Conservation (phyloP, 2,329 filamentous ascomycete genomes). For the Aspergillus uvarum region DNA sequence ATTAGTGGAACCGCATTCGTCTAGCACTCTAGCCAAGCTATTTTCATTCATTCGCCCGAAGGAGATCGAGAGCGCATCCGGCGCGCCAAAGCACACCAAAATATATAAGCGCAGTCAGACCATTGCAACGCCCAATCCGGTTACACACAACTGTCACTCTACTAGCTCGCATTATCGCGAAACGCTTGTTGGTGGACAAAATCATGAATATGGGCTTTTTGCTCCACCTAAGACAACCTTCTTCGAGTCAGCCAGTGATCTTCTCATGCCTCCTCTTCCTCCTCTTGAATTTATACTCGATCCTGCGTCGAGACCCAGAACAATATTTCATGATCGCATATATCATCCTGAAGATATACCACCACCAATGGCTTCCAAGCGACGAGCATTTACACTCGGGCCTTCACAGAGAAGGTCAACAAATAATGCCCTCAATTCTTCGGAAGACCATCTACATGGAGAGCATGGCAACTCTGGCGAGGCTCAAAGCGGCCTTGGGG, state of each 20-base stretch:
- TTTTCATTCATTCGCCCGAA: conserved; percentile 72
- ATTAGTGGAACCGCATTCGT: conserved; percentile 31
- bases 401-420: conserved; percentile 22
- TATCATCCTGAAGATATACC: conserved; percentile 95
- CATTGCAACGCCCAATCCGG: conserved; percentile 42
- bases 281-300: conserved; percentile 79
- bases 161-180: conserved; percentile 13
- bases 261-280: conserved; percentile 86
- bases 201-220: conserved; percentile 53
- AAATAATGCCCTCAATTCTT: conserved; percentile 8
- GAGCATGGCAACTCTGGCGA: conserved; percentile 15
- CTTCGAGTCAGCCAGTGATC: conserved; percentile 90
- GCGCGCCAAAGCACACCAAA: conserved; percentile 51
- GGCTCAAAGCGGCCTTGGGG: conserved; percentile 63
- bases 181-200: conserved; percentile 50
- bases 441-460: conserved; percentile 14
- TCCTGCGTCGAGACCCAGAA: conserved; percentile 74
- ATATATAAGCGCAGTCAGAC: conserved; percentile 80
- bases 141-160: conserved; percentile 12
- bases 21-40: conserved; percentile 61
- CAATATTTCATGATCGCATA: conserved; percentile 95
- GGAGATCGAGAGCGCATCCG: conserved; percentile 48
- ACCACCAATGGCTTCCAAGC: conserved; percentile 60
- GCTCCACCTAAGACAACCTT: conserved; percentile 88
- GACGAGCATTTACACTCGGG: conserved; percentile 41